phyloP scores from a whole-genome alignment of 2,329 filamentous ascomycete species.

The Fusarium sp. region DNA sequence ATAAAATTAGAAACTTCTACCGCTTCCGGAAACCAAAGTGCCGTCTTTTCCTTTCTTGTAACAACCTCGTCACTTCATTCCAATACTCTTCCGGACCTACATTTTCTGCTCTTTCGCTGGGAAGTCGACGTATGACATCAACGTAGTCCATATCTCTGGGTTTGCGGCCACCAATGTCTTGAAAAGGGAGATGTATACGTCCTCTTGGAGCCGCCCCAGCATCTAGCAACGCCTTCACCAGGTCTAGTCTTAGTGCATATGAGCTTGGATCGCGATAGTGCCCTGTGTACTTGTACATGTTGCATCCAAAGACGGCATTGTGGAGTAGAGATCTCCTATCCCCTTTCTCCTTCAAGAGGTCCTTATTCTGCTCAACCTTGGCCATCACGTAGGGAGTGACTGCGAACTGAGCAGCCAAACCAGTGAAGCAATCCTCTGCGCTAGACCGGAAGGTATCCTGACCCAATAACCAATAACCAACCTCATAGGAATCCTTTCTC shows the following conservation, averaged over 20 bases:
- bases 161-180: not conserved
- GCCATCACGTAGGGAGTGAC: not conserved
- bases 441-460: no score
- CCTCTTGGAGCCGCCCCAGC: not conserved
- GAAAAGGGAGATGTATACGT: not conserved
- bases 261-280: no score
- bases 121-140: not conserved
- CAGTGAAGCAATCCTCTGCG: not conserved
- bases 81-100: not conserved
- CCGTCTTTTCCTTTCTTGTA: not conserved
- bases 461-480: not conserved
- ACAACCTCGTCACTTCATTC: not conserved
- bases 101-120: accelerated
- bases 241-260: no score
- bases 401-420: not conserved
- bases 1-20: not conserved
- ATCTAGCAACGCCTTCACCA: not conserved
- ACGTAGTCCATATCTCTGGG: not conserved
- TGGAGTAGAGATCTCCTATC: not conserved
- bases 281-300: no score
- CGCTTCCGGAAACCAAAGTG: not conserved
- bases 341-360: not conserved
- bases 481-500: not conserved
- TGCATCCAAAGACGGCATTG: not conserved
- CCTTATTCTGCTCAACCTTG: not conserved